Evolutionary conservation across 129 eudicot genomes (phyloP).

Genomic region (Tanacetum coccineum): DNA sequence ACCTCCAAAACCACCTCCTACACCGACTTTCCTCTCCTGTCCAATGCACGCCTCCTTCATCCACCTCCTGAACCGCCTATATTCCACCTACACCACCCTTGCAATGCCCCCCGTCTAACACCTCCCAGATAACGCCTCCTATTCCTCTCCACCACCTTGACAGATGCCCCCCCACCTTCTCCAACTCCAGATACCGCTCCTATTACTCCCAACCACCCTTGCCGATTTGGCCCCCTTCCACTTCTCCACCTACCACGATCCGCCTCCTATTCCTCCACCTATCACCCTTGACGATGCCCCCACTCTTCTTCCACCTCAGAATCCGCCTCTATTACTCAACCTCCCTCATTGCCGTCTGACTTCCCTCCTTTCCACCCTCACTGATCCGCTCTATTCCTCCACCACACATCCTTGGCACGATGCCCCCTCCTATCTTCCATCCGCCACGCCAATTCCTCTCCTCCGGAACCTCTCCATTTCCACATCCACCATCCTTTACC

Average conservation of each 20-base stretch:
- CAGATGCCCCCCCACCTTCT: background rate
- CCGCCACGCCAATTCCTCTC: too few relatives aligned
- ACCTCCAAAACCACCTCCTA: background rate
- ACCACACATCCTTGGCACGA: too few relatives aligned
- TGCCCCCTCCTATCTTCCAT: too few relatives aligned
- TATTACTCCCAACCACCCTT: background rate
- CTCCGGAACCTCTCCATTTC: too few relatives aligned
- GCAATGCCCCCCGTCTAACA: too few relatives aligned
- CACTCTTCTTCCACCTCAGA: background rate
- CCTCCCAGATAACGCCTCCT: background rate
- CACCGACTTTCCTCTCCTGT: background rate
- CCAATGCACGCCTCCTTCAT: background rate
- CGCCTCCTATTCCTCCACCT: background rate
- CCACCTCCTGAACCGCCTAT: background rate
- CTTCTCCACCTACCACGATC: background rate
- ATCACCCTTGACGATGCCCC: too few relatives aligned
- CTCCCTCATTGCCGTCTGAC: too few relatives aligned
- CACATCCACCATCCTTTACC: too few relatives aligned
- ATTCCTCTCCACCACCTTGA: background rate
- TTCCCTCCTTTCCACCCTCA: too few relatives aligned
- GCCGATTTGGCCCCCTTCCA: background rate
- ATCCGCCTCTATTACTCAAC: background rate
- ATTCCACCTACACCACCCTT: background rate
- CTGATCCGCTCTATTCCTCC: too few relatives aligned
- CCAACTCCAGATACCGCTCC: conserved; percentile 2